These are phyloP conservation scores for Hibiscus syriacus DNA, from an alignment of 345 rosid species.

Conservation along the genomic window DNA sequence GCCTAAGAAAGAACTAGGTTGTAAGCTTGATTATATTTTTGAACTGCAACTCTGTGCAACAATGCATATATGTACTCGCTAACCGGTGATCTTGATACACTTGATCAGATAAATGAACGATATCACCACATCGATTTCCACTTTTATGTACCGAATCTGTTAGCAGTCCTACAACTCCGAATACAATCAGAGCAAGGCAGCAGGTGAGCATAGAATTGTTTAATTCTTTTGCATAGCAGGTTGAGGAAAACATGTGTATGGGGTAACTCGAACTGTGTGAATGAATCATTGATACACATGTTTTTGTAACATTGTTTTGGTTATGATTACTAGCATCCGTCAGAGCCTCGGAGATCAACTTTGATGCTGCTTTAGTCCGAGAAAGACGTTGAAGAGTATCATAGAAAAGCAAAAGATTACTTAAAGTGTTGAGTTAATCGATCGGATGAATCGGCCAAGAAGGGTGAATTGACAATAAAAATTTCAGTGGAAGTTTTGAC, in stretches of 20 bases:
- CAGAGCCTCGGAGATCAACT: conserved; percentile 75
- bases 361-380: conserved; percentile 60
- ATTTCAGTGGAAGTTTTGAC: too few species aligned
- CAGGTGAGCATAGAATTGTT: conserved; percentile 35
- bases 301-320: not conserved
- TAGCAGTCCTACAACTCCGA: conserved; percentile 65
- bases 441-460: too few species aligned
- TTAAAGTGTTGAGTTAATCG: conserved; percentile 75
- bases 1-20: conserved; percentile 66
- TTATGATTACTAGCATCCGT: conserved; percentile 48
- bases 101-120: conserved; percentile 55
- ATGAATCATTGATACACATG: too few species aligned
- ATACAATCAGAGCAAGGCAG: conserved; percentile 30
- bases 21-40: not conserved
- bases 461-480: too few species aligned
- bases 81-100: not conserved
- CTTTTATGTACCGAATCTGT: conserved; percentile 72
- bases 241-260: too few species aligned
- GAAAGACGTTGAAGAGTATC: conserved; percentile 57
- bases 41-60: not conserved
- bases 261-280: too few species aligned
- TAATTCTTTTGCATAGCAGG: too few species aligned
- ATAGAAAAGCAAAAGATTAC: conserved; percentile 81
- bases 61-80: not conserved
- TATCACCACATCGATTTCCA: conserved; percentile 86